Evolutionary conservation across 176 grass and related monocot species (phyloP).

Genomic region (Oropetium thomaeum): DNA sequence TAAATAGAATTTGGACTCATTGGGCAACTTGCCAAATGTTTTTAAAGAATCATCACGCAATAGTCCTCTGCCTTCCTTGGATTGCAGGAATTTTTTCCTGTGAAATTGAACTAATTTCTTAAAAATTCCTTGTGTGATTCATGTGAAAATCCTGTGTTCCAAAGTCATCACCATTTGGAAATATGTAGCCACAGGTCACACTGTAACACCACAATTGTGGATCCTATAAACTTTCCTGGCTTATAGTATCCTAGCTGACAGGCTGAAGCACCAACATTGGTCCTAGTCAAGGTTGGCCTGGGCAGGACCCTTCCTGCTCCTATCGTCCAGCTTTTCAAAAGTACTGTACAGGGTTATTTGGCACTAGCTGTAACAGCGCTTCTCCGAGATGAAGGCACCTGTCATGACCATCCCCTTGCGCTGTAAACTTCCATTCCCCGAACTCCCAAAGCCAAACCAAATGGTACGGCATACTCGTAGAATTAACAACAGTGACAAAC

Average conservation of each 20-base stretch:
- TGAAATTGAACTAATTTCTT: too few relatives aligned
- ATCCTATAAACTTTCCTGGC: constrained; percentile 6
- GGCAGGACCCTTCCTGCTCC: constrained; percentile 1
- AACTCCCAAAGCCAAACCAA: constrained; percentile 15
- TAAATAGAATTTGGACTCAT: neutral
- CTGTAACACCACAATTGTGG: neutral
- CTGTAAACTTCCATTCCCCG: constrained; percentile 14
- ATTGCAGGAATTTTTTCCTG: too few relatives aligned
- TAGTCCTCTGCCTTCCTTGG: too few relatives aligned
- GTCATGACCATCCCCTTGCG: constrained; percentile 14
- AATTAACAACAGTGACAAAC: constrained; percentile 22
- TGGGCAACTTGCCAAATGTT: neutral
- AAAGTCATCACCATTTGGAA: neutral
- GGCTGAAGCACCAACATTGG: constrained; percentile 7
- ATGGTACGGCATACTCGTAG: constrained; percentile 12
- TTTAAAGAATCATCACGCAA: constrained; percentile 19
- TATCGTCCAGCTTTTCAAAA: constrained; percentile 8
- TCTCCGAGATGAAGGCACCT: constrained; percentile 16
- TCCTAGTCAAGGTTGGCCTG: neutral
- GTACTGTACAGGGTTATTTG: constrained; percentile 26
- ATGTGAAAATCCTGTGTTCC: too few relatives aligned
- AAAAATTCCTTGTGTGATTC: too few relatives aligned
- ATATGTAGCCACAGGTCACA: neutral
- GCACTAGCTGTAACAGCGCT: constrained; percentile 40
- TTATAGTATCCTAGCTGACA: neutral